Evolutionary conservation across 2,329 filamentous ascomycete species (phyloP).

Genomic region (Cadophora sp.): DNA sequence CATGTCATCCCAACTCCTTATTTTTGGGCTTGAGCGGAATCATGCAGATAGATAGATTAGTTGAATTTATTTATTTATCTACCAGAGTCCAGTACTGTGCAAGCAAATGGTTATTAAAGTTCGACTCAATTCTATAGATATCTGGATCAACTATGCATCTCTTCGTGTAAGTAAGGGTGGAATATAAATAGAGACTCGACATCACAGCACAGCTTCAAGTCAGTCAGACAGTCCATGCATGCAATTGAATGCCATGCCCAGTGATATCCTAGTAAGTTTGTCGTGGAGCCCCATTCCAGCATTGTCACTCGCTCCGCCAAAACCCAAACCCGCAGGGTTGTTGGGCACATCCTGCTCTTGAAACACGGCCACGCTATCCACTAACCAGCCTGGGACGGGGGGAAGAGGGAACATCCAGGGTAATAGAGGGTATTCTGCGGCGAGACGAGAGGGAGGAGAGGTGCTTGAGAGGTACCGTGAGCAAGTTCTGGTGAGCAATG

Average conservation of each 20-base stretch:
- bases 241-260: not conserved
- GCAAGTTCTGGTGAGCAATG: not conserved
- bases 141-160: not conserved
- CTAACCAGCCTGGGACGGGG: conserved; percentile 12
- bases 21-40: not conserved
- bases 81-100: not conserved
- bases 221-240: no score
- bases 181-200: conserved; percentile 16
- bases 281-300: conserved; percentile 8
- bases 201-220: not conserved
- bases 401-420: conserved; percentile 6
- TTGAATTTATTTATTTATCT: not conserved
- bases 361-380: conserved; percentile 20
- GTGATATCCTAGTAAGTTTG: conserved; percentile 6
- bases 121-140: not conserved
- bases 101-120: no score
- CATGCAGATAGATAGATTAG: not conserved
- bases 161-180: not conserved
- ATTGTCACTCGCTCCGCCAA: conserved; percentile 14
- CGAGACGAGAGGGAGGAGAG: conserved; percentile 3
- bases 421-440: not conserved
- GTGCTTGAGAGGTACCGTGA: not conserved
- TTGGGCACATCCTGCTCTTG: conserved; percentile 15
- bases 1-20: conserved; percentile 9
- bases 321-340: conserved; percentile 9